A percentile compares a stretch with the other conserved stretches of the same genome.
Conservation (phyloP, 2,329 filamentous ascomycete genomes). For the Arthroderma uncinatum region DNA sequence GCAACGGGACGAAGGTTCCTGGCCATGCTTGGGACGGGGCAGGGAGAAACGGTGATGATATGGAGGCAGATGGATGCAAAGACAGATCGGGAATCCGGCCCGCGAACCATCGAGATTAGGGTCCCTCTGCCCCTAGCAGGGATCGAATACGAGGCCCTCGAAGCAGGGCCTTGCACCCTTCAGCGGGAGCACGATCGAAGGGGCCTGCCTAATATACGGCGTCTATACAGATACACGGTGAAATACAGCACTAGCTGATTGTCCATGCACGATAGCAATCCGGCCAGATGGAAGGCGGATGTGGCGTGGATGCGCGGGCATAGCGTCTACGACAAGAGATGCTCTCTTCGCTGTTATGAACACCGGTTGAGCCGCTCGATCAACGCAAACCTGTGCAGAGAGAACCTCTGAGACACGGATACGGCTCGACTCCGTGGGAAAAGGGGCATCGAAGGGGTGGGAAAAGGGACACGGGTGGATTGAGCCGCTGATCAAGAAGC, state of each 20-base stretch:
- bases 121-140: background rate
- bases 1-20: background rate
- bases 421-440: background rate
- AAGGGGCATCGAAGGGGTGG: background rate
- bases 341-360: background rate
- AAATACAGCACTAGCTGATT: background rate
- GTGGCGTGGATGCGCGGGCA: background rate
- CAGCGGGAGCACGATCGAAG: slow-evolving; percentile 1
- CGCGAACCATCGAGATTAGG: slow-evolving; percentile 5
- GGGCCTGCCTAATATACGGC: background rate
- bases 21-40: slow-evolving; percentile 3
- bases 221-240: background rate
- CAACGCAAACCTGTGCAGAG: background rate
- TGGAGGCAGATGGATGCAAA: background rate
- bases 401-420: background rate
- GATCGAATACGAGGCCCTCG: background rate
- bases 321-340: background rate
- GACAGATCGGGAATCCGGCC: slow-evolving; percentile 5
- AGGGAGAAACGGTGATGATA: background rate
- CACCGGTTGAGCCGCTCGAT: background rate
- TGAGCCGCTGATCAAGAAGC: background rate
- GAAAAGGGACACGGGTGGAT: background rate
- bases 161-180: background rate
- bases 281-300: slow-evolving; percentile 1
- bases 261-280: slow-evolving; percentile 1